Evolutionary conservation across 306 rosid genomes (phyloP), one percentile per base, ranked within the genome.

Genomic region (Senna tora): DNA sequence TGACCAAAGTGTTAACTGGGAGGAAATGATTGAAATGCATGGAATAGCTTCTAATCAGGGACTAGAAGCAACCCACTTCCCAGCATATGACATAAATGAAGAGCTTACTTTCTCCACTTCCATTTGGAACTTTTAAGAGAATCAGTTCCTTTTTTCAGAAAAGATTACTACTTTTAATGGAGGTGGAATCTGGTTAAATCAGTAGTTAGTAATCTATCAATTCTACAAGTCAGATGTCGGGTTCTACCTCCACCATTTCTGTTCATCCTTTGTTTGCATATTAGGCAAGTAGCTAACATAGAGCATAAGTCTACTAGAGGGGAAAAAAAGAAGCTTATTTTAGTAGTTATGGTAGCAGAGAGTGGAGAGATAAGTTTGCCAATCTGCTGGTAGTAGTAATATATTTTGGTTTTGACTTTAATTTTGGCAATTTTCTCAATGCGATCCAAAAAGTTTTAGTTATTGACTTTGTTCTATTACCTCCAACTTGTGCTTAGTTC

Each of bases 1-100:
- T 34, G 96, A 88, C 75, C 63, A 62, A 7, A 84, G 71, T 63
- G 49, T 88, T 74, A 80, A 93, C 75, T 90, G 98, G 97, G 98
- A 93, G 61, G 76, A 80, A 8, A 54, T 93, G 66, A 87, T 78
- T 15, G 97, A 88, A 71, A 83, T 93, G 90, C 88, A 86, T 64
- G 85, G 84, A 52, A 68, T 86, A 36, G 77, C 73, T 62, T 82
- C 75, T 65, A 19, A 54, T 76, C 85, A 76, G 64, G 92, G 82
- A 80, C 65, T 76, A 63, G 88, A 77, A 70, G 70, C 68, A 42
- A 72, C 69, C 10, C 75, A 79, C 67, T 70, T 85, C 39, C 88
- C 82, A 68, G 71, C 79, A 58, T 83, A 77, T 60, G 88, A 90
- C 65, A 65, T 53, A 30, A 73, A 58, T 72, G 93, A 91, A 65